phyloP scores from a whole-genome alignment of 257 asterid species.

The Fraxinus americana region DNA sequence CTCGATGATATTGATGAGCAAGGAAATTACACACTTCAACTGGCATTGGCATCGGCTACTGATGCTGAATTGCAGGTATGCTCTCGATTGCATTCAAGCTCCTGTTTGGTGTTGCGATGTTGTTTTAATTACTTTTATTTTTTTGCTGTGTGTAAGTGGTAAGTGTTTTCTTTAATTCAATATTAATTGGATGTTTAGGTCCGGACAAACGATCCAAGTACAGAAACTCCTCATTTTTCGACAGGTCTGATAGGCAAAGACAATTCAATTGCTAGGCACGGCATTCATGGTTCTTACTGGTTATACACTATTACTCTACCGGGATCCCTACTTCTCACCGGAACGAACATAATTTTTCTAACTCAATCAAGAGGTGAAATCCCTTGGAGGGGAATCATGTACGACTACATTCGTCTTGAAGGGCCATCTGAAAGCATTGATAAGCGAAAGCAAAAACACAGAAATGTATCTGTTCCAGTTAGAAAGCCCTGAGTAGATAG shows the following conservation, averaged over 20 bases:
- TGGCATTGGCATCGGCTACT: slow-evolving; percentile 75
- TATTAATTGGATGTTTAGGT: slow-evolving; percentile 34
- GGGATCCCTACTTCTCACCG: slow-evolving; percentile 36
- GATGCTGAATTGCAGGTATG: slow-evolving; percentile 77
- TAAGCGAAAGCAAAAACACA: neutral
- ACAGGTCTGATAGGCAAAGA: slow-evolving; percentile 71
- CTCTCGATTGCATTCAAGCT: neutral
- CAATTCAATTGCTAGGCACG: slow-evolving; percentile 85
- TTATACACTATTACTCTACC: slow-evolving; percentile 44
- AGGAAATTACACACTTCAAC: slow-evolving; percentile 55
- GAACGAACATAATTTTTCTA: slow-evolving; percentile 51
- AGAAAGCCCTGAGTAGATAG: neutral
- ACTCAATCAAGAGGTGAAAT: slow-evolving; percentile 51
- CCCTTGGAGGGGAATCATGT: slow-evolving; percentile 70
- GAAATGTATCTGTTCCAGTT: neutral
- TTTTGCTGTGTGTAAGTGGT: neutral
- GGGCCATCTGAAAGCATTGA: slow-evolving; percentile 32
- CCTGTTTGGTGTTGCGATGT: no score
- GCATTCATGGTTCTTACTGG: slow-evolving; percentile 78
- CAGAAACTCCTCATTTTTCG: slow-evolving; percentile 39
- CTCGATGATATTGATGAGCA: slow-evolving; percentile 33
- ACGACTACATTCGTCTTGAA: slow-evolving; percentile 82
- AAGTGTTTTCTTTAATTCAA: neutral
- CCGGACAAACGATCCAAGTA: slow-evolving; percentile 41
- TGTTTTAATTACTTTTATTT: neutral